Percentiles rank a stretch among this genome's conserved stretches.
Evolutionary conservation across 1,139 yeast species (phyloP).

Genomic region (Nadsonia starkeyi-henricii): DNA sequence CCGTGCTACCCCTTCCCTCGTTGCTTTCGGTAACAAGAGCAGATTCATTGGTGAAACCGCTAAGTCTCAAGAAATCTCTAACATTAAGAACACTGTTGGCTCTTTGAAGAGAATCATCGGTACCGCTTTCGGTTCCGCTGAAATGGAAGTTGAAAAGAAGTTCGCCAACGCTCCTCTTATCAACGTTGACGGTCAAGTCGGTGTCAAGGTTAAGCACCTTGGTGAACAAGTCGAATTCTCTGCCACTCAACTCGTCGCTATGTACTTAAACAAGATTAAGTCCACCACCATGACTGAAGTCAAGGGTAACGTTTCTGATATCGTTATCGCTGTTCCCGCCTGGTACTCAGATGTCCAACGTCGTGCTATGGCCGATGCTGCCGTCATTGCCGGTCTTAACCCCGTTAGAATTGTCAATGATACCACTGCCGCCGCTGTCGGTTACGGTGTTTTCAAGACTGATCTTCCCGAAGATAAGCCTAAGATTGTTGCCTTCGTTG

Average conservation of each 20-base stretch:
- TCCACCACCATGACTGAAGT: constrained; percentile 69
- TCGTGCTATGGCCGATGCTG: constrained; percentile 92
- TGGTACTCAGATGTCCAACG: constrained; percentile 97
- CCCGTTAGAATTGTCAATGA: constrained; percentile 97
- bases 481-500: constrained; percentile 82
- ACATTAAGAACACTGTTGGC: constrained; percentile 90
- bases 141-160: constrained; percentile 58
- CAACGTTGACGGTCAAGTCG: constrained; percentile 59
- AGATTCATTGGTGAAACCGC: constrained; percentile 93
- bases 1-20: constrained; percentile 89
- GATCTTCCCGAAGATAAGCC: constrained; percentile 89
- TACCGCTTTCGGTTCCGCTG: constrained; percentile 61
- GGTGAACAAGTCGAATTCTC: constrained; percentile 72
- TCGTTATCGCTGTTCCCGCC: constrained; percentile 88
- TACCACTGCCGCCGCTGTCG: constrained; percentile 96
- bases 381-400: constrained; percentile 89
- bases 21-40: constrained; percentile 82
- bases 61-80: constrained; percentile 90
- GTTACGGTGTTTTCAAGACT: constrained; percentile 96
- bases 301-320: constrained; percentile 57
- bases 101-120: constrained; percentile 88
- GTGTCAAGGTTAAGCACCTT: constrained; percentile 72
- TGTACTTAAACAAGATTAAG: constrained; percentile 87
- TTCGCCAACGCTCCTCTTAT: constrained; percentile 56
- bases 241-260: constrained; percentile 83